These are phyloP conservation scores for Cercospora janseana DNA, from an alignment of 2,329 filamentous ascomycete genomes.

Conservation along the genomic window DNA sequence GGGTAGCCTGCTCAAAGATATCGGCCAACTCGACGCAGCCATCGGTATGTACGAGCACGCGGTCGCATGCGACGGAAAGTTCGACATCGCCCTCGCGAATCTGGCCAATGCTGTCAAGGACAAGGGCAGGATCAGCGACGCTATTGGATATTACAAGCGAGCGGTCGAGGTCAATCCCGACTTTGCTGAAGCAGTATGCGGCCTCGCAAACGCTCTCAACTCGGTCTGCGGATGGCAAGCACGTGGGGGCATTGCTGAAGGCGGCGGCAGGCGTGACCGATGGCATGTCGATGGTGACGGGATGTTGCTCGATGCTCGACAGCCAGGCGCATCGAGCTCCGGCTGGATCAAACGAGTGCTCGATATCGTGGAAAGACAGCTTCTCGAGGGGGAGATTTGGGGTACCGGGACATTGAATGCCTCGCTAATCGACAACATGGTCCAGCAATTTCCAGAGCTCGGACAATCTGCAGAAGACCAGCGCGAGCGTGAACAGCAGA, in stretches of 20 bases:
- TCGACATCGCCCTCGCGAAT: slow-evolving; percentile 95
- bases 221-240: slow-evolving; percentile 95
- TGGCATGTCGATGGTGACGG: slow-evolving; percentile 91
- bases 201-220: slow-evolving; percentile 88
- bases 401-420: slow-evolving; percentile 65
- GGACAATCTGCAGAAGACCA: slow-evolving; percentile 35
- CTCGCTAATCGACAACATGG: slow-evolving; percentile 42
- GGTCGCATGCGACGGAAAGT: slow-evolving; percentile 85
- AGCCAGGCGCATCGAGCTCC: slow-evolving; percentile 58
- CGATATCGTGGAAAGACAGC: slow-evolving; percentile 83
- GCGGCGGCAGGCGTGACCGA: slow-evolving; percentile 71
- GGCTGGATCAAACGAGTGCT: slow-evolving; percentile 90
- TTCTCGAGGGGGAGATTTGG: slow-evolving; percentile 83
- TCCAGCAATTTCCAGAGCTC: slow-evolving; percentile 48
- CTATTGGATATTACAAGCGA: slow-evolving; percentile 85
- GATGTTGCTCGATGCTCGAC: slow-evolving; percentile 72
- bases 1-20: slow-evolving; percentile 91
- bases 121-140: slow-evolving; percentile 85
- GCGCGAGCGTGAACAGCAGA: slow-evolving; percentile 39
- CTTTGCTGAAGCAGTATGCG: slow-evolving; percentile 95
- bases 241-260: slow-evolving; percentile 78
- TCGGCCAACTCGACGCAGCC: slow-evolving; percentile 84
- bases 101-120: slow-evolving; percentile 97
- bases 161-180: slow-evolving; percentile 90
- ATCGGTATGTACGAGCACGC: slow-evolving; percentile 98